Conservation (phyloP, 164 flowering plant species). For the Vitis cinerea region DNA sequence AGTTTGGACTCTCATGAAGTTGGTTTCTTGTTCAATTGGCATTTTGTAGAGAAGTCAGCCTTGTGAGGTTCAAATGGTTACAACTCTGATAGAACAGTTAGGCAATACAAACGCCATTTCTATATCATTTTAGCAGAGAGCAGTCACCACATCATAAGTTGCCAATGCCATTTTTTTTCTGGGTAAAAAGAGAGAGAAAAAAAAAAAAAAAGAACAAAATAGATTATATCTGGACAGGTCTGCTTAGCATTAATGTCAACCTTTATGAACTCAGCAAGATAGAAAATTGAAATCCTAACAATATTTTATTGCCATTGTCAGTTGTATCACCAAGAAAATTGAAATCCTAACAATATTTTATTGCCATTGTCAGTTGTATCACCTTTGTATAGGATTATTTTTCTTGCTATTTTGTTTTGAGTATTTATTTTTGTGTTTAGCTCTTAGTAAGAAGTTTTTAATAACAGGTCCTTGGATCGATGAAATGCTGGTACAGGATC, state of each 20-base stretch:
- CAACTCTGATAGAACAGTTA: neutral
- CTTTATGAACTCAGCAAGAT: neutral
- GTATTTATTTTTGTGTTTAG: slow-evolving; percentile 15
- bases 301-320: neutral
- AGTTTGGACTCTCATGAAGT: too few relatives aligned
- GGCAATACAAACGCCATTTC: neutral
- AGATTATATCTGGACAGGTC: neutral
- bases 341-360: neutral
- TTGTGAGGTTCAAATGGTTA: neutral
- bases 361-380: neutral
- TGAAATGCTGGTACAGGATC: slow-evolving; percentile 92
- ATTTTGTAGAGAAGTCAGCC: neutral
- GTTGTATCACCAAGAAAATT: neutral
- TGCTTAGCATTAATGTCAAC: neutral
- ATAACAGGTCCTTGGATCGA: slow-evolving; percentile 71
- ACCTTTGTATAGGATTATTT: neutral
- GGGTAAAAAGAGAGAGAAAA: too few relatives aligned
- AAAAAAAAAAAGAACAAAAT: neutral
- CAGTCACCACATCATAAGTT: neutral
- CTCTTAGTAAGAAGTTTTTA: slow-evolving; percentile 57
- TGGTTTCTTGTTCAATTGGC: too few relatives aligned
- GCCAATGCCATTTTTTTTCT: neutral
- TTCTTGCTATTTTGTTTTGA: neutral
- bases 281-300: neutral
- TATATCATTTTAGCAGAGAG: neutral